Percentiles rank a stretch among this genome's conserved stretches.
Evolutionary conservation across 208 protist species (phyloP).

Genomic region (Acanthamoeba triangularis): DNA sequence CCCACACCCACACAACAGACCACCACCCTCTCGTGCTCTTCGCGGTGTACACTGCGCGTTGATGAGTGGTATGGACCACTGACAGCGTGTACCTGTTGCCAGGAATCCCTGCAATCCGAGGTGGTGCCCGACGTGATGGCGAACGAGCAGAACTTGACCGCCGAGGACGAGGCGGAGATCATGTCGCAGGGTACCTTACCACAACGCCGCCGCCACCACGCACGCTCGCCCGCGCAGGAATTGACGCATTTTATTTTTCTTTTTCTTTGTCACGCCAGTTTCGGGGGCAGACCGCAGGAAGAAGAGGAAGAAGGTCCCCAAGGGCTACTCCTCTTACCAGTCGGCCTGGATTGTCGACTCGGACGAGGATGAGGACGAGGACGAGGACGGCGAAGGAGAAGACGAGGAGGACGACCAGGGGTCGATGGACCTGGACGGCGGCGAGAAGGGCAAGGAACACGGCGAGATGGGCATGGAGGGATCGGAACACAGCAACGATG

Average conservation of each 20-base stretch:
- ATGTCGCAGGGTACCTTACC: constrained; percentile 42
- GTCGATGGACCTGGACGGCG: constrained; percentile 65
- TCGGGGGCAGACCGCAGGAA: neutral
- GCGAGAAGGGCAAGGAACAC: neutral
- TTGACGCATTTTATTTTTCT: neutral
- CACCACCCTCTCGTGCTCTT: neutral
- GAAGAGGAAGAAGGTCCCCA: constrained; percentile 84
- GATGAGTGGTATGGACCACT: neutral
- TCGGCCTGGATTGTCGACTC: constrained; percentile 89
- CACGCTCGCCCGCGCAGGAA: neutral
- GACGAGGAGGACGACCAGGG: constrained; percentile 77
- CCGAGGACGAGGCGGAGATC: constrained; percentile 73
- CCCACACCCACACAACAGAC: neutral
- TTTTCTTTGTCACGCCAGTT: neutral
- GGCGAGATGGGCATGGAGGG: neutral
- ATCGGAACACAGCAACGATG: neutral
- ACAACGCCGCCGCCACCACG: neutral
- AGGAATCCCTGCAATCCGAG: constrained; percentile 78
- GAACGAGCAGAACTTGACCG: constrained; percentile 73
- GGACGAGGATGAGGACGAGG: constrained; percentile 82
- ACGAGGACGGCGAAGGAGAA: constrained; percentile 72
- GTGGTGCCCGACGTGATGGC: constrained; percentile 77
- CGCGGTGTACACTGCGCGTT: neutral
- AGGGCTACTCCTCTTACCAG: constrained; percentile 90
- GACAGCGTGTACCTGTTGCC: neutral